Conservation (phyloP, 228 moss, liverwort and hornwort species). For the Sphagnum magellanicum region DNA sequence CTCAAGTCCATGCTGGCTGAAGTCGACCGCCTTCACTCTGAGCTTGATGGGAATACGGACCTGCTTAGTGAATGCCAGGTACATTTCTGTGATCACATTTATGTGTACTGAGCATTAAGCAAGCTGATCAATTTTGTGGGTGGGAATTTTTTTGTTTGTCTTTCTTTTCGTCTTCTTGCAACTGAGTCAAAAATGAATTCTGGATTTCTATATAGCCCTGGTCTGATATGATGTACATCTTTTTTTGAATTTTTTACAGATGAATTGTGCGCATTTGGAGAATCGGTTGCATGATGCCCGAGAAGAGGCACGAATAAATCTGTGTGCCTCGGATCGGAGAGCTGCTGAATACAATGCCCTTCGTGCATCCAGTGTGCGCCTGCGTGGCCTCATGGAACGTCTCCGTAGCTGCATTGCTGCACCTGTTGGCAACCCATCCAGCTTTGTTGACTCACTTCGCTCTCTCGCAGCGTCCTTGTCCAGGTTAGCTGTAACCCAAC, state of each 20-base stretch:
- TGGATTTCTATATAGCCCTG: too few species aligned
- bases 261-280: slow-evolving; percentile 95
- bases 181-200: too few species aligned
- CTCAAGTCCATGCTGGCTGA: slow-evolving; percentile 60
- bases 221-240: too few species aligned
- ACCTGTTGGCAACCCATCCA: slow-evolving; percentile 52
- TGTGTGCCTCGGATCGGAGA: slow-evolving; percentile 90
- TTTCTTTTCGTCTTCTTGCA: too few species aligned
- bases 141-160: too few species aligned
- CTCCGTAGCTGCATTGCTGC: slow-evolving; percentile 76
- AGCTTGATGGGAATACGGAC: slow-evolving; percentile 65
- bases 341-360: slow-evolving; percentile 75
- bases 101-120: too few species aligned
- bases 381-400: slow-evolving; percentile 88
- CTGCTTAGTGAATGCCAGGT: slow-evolving; percentile 94
- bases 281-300: slow-evolving; percentile 92
- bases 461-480: slow-evolving; percentile 68
- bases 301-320: slow-evolving; percentile 86
- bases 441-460: slow-evolving; percentile 76
- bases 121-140: too few species aligned
- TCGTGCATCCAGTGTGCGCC: slow-evolving; percentile 83
- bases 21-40: slow-evolving; percentile 43
- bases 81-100: neutral
- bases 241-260: slow-evolving; percentile 15
- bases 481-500: slow-evolving; percentile 23